Base-by-base conservation (phyloP, 371 early-diverging fungal genomes). In the Entomophthora muscae region DNA sequence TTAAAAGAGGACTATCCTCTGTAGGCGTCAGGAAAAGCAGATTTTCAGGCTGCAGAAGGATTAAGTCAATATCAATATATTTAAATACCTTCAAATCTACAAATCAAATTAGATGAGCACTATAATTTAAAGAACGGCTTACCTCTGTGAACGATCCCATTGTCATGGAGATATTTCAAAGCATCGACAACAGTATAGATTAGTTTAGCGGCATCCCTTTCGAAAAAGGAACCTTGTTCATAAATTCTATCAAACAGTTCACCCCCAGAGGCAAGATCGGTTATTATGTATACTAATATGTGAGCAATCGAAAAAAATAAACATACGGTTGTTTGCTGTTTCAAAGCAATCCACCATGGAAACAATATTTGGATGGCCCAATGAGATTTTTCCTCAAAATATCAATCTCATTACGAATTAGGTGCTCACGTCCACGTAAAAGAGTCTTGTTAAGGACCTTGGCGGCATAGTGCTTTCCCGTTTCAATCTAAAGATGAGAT, bases 331-430 rank as follows among this genome's bases (percentile, higher is more conserved):
- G 73, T 90, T 83, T 31, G 84, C 69, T 0, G 95, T 91, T 71
- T 93, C 93, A 72, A 95, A 95, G 75, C 90, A 90, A 66, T 93
- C 94, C 29, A 80, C 77, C 32, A 93, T 74, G 21, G 88, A 85
- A 24, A 93, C 77, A 64, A 95, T 84, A 71, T 92, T 90, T 61
- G 81, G 78, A 69, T 92, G 89, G 7, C 85, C 91, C 67, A 84
- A 84, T 1, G 93, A 92, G 52, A 92, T 78, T 68, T 79, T 79
- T 69, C 67, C 86, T 84, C 57, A 92, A 73, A 27, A 92, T 83
- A 51, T 83, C 82, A 73, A 92, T 92, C 71, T 92, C 93, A 68
- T 91, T 91, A 54, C 89, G 76, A 64, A 91, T 84, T 88, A 92
- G 86, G 70, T 86, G 83, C 67, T 92, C 91, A 64, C 87, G 77